Percentiles rank a stretch among this genome's conserved stretches.
Evolutionary conservation across 2,329 filamentous ascomycete genomes (phyloP).

Genomic region (Diaporthe vaccinii): DNA sequence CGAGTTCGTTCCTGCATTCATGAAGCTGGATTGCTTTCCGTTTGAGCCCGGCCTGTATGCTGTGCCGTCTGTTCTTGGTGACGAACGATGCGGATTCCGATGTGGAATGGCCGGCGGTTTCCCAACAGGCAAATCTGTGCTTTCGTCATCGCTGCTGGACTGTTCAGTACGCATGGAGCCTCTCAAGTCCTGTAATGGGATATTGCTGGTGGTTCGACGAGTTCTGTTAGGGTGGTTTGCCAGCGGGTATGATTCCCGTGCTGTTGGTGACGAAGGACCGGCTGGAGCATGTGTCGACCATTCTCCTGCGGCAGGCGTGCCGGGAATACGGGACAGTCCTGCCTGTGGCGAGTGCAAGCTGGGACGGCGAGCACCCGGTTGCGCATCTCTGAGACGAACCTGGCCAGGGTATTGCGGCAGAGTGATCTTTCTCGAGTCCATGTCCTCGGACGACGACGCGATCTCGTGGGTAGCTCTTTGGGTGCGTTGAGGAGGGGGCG

Average conservation of each 20-base stretch:
- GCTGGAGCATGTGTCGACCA: not conserved
- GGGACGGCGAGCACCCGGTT: not conserved
- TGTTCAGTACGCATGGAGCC: not conserved
- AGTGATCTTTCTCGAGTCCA: not conserved
- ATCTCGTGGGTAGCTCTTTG: not conserved
- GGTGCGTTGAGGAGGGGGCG: not conserved
- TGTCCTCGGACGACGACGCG: not conserved
- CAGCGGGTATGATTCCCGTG: not conserved
- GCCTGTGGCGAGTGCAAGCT: not conserved
- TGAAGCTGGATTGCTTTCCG: too few species aligned
- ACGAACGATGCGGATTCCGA: not conserved
- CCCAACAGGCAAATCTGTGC: not conserved
- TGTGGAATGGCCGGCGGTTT: not conserved
- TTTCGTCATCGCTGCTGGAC: not conserved
- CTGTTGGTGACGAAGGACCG: not conserved
- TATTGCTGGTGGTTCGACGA: too few species aligned
- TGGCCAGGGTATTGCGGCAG: not conserved
- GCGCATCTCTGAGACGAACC: not conserved
- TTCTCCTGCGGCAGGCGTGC: not conserved
- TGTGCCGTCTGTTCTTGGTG: not conserved
- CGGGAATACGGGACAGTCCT: not conserved
- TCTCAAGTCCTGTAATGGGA: not conserved
- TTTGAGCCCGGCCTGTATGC: not conserved
- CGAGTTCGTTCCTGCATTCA: not conserved
- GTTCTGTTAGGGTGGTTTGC: not conserved